Conservation (phyloP, 2,329 filamentous ascomycete species). For the Beauveria brongniartii region DNA sequence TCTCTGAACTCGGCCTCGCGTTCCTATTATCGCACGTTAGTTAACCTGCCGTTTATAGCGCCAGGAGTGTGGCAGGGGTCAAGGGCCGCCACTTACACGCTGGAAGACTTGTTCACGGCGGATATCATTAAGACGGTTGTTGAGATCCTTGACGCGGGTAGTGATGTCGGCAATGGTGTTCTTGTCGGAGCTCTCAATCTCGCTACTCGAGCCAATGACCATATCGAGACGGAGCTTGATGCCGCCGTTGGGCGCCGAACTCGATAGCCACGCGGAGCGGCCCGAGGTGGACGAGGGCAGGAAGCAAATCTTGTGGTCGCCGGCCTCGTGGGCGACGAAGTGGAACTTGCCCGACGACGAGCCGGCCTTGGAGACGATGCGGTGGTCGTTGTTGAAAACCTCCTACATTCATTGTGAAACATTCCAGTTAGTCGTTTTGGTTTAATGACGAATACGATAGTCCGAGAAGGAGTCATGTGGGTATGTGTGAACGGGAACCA, state of each 20-base stretch:
- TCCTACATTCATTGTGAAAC: constrained; percentile 45
- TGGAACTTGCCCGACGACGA: constrained; percentile 75
- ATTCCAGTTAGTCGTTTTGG: constrained; percentile 10
- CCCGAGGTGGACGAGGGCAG: constrained; percentile 68
- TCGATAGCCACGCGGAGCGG: constrained; percentile 63
- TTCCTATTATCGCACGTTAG: constrained; percentile 51
- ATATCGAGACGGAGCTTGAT: constrained; percentile 83
- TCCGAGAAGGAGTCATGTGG: background rate
- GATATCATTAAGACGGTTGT: constrained; percentile 79
- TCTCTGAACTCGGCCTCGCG: constrained; percentile 97
- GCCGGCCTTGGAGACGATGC: constrained; percentile 82
- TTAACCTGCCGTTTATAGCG: background rate
- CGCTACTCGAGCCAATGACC: constrained; percentile 87
- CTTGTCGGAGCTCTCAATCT: constrained; percentile 92
- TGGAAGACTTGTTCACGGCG: constrained; percentile 94
- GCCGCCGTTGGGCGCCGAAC: constrained; percentile 57
- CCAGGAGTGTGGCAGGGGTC: background rate
- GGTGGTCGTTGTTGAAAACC: constrained; percentile 95
- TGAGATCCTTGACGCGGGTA: constrained; percentile 81
- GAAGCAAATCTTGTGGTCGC: constrained; percentile 94
- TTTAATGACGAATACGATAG: background rate
- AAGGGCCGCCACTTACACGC: constrained; percentile 48
- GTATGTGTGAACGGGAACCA: constrained; percentile 10
- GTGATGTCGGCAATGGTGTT: constrained; percentile 85
- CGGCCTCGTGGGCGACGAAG: constrained; percentile 89